phyloP scores from a whole-genome alignment of 192 early-diverging fungal genomes.

The Backusella tuberculispora region DNA sequence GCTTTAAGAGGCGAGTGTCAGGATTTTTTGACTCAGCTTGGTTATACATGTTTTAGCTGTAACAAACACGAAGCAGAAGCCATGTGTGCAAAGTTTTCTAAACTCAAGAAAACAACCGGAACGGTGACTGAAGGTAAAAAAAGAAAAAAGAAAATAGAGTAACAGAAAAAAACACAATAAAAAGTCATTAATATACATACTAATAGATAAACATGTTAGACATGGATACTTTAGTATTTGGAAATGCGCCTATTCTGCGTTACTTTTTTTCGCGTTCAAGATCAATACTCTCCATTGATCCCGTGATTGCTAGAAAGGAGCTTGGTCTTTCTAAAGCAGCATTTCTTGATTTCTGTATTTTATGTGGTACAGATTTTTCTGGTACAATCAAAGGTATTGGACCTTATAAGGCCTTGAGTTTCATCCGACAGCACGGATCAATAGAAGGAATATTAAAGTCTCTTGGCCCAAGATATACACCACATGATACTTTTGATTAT shows the following conservation, averaged over 20 bases:
- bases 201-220: conserved; percentile 33
- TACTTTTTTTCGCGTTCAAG: conserved; percentile 41
- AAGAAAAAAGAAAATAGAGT: conserved; percentile 41
- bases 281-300: conserved; percentile 56
- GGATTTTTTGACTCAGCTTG: conserved; percentile 51
- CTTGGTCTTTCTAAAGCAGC: conserved; percentile 54
- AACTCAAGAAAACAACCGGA: conserved; percentile 52
- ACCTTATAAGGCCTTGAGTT: conserved; percentile 59
- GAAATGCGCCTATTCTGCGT: conserved; percentile 52
- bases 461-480: conserved; percentile 32
- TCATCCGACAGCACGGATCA: conserved; percentile 60
- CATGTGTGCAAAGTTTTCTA: conserved; percentile 63
- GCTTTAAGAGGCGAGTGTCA: conserved; percentile 50
- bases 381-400: conserved; percentile 68
- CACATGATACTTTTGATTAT: conserved; percentile 46
- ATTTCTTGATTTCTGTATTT: conserved; percentile 75
- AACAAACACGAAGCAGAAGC: conserved; percentile 64
- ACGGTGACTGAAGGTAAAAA: conserved; percentile 60
- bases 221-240: conserved; percentile 59
- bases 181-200: too few relatives aligned
- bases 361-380: conserved; percentile 80
- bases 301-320: conserved; percentile 42
- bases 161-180: conserved; percentile 32
- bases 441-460: conserved; percentile 61
- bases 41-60: conserved; percentile 52